Evolutionary conservation across 2,329 filamentous ascomycete species (phyloP), one percentile per base, ranked within the genome.

Genomic region (Sordariomycetes sp.): DNA sequence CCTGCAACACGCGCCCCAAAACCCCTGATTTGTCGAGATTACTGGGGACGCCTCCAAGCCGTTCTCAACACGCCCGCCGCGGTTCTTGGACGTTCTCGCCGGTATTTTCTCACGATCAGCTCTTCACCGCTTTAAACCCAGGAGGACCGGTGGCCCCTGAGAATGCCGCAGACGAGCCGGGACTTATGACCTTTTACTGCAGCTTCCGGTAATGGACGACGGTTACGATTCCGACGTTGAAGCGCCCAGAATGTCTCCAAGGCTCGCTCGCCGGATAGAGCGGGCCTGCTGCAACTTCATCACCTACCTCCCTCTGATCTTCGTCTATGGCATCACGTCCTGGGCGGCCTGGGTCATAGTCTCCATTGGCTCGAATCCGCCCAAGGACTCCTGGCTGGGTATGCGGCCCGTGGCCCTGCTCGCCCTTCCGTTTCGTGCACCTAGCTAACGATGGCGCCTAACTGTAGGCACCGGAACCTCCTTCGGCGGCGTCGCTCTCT

Each of bases 281-380:
- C 87, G 91, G 55, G 86, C 83, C 67, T 97, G 91, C 78, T 97
- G 92, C 75, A 76, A 79, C 51, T 82, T 85, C 61, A 79, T 88
- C 57, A 89, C 84, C 28, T 96, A 91, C 71, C 89, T 96, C 64
- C 93, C 93, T n/a, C 79, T 97, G 20, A 76, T 77, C 32, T 96
- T 97, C 68, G 89, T 97, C 60, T 97, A 96, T 68, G 81, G 87
- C 59, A 72, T 97, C 64, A 93, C 90, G n/a, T 88, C 88, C 12
- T 99, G 94, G 94, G 92, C 90, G 2, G 82, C 88, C n/a, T 97
- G 88, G 80, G 91, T 96, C 10, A 81, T 92, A 65, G 80, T 88
- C 54, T 85, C 79, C 59, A 88, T 96, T 60, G 88, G 89, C 57
- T 77, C 80, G 32, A 74, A 73, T 56, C 74, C 78, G 22, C 72